Conservation (phyloP, 1,139 yeast species). For the Kodamaea plutei region DNA sequence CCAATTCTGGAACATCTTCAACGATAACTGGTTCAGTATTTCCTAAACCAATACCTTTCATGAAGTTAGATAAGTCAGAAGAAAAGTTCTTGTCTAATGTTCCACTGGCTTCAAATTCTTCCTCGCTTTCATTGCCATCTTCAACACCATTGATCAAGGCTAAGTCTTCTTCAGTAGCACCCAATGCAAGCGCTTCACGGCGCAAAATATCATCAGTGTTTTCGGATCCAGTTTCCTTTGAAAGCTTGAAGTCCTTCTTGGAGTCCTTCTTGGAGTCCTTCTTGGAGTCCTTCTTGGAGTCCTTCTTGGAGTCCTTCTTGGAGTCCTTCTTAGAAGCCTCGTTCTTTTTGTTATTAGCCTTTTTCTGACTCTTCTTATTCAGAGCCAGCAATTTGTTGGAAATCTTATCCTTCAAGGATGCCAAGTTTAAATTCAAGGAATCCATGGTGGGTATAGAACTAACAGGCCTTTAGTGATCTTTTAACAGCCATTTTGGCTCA, state of each 20-base stretch:
- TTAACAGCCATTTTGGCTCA: too few relatives aligned
- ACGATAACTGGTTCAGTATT: constrained; percentile 33
- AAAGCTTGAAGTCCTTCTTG: constrained; percentile 8
- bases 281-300: constrained; percentile 6
- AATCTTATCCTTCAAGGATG: constrained; percentile 57
- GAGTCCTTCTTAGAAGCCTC: neutral
- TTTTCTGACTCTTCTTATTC: constrained; percentile 12
- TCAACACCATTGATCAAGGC: constrained; percentile 48
- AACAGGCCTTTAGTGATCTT: constrained; percentile 1
- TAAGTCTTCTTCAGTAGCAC: constrained; percentile 68
- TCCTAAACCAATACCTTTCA: constrained; percentile 66
- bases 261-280: constrained; percentile 4
- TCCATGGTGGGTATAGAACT: constrained; percentile 22
- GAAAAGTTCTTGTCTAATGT: constrained; percentile 47
- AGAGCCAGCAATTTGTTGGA: constrained; percentile 36
- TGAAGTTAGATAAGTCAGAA: constrained; percentile 58
- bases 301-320: constrained; percentile 5
- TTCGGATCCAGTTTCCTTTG: constrained; percentile 12
- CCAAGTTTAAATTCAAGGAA: constrained; percentile 35
- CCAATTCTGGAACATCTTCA: constrained; percentile 25
- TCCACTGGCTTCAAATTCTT: constrained; percentile 46
- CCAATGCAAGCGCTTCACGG: constrained; percentile 64
- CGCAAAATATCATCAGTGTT: constrained; percentile 41
- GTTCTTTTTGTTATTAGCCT: constrained; percentile 7
- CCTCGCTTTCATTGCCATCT: constrained; percentile 59